phyloP scores from a whole-genome alignment of 805 yeast genomes.

The Nakazawaea molendinolei region DNA sequence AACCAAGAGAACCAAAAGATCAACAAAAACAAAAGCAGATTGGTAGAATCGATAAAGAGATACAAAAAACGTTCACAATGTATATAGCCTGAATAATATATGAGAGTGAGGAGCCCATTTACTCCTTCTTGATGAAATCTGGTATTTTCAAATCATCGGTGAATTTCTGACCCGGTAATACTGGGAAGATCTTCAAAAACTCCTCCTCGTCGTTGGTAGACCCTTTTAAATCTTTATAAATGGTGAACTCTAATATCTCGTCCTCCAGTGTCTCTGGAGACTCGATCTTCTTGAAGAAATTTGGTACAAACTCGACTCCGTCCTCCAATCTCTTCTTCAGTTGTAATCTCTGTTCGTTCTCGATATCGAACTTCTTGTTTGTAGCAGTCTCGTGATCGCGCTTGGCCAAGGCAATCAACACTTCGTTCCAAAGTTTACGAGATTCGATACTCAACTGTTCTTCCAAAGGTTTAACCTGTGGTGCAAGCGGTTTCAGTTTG shows the following conservation, averaged over 20 bases:
- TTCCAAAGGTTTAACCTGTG: constrained; percentile 66
- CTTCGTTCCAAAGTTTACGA: constrained; percentile 75
- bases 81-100: no score
- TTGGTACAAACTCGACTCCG: constrained; percentile 77
- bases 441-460: constrained; percentile 84
- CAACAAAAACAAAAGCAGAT: no score
- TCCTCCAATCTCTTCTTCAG: constrained; percentile 73
- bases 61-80: no score
- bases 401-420: constrained; percentile 70
- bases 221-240: constrained; percentile 46
- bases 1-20: background rate
- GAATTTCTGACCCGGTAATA: constrained; percentile 75
- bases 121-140: constrained; percentile 46
- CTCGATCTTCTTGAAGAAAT: constrained; percentile 52
- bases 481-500: constrained; percentile 46
- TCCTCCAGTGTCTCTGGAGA: constrained; percentile 22
- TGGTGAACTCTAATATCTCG: constrained; percentile 49
- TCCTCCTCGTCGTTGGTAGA: constrained; percentile 46
- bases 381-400: constrained; percentile 84
- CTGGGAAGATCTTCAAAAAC: constrained; percentile 60
- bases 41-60: no score
- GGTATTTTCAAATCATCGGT: constrained; percentile 62
- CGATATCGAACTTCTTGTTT: constrained; percentile 79
- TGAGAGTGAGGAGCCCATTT: no score
- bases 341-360: constrained; percentile 71